A percentile compares a stretch with the other conserved stretches of the same genome.
phyloP scores from a whole-genome alignment of 345 rosid species.

The Turritis glabra region DNA sequence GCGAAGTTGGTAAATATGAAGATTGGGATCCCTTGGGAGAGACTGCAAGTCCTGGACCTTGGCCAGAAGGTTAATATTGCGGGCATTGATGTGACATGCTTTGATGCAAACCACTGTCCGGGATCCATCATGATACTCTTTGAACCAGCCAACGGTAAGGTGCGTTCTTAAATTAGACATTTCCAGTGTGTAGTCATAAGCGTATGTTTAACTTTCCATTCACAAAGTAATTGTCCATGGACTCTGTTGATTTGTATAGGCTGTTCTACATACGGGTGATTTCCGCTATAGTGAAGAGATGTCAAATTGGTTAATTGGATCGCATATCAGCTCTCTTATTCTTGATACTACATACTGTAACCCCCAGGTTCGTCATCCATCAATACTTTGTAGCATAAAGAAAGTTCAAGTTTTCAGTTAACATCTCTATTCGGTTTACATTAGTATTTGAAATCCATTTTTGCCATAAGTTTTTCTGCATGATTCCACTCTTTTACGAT shows the following conservation, averaged over 20 bases:
- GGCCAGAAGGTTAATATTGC: conserved; percentile 67
- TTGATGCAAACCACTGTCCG: conserved; percentile 96
- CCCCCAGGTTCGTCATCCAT: conserved; percentile 63
- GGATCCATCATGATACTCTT: conserved; percentile 88
- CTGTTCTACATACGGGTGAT: conserved; percentile 90
- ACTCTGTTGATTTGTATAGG: conserved; percentile 43
- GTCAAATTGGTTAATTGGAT: conserved; percentile 44
- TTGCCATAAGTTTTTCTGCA: neutral
- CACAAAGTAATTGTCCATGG: neutral
- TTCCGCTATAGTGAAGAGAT: conserved; percentile 76
- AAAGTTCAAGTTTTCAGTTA: neutral
- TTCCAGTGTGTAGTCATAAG: neutral
- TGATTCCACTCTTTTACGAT: too few relatives aligned
- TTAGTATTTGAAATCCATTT: neutral
- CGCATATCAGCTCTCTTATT: conserved; percentile 69
- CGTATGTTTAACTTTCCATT: neutral
- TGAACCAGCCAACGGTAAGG: conserved; percentile 90
- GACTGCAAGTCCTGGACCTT: conserved; percentile 63
- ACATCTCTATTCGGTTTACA: neutral
- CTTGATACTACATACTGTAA: conserved; percentile 98
- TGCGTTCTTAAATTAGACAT: conserved; percentile 40
- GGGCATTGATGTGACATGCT: conserved; percentile 71
- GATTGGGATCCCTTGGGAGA: conserved; percentile 90
- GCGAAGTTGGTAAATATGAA: conserved; percentile 85
- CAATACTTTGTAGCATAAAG: neutral